Evolutionary conservation across 108 stramenopile species (phyloP).

Genomic region (Discostella stelligeroides): DNA sequence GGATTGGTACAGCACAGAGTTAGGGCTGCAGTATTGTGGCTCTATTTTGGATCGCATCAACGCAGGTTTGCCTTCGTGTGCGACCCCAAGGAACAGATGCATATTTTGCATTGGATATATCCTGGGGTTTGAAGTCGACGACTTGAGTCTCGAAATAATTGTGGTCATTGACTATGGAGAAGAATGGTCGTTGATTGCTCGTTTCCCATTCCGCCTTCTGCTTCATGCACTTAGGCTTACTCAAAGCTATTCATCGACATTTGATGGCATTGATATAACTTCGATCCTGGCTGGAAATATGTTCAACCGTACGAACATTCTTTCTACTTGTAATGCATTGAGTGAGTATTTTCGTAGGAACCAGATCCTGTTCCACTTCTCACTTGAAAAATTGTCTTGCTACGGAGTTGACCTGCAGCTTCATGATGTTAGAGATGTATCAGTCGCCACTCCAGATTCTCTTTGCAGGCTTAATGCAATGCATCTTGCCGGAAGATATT

Average conservation of each 20-base stretch:
- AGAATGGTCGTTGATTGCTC: conserved; percentile 12
- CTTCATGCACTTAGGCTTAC: conserved; percentile 15
- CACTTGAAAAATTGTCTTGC: conserved; percentile 15
- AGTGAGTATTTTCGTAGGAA: conserved; percentile 25
- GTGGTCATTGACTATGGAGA: conserved; percentile 47
- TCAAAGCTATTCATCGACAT: conserved; percentile 2
- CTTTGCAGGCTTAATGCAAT: conserved; percentile 13
- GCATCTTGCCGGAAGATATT: too few relatives aligned
- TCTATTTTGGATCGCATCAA: conserved; percentile 34
- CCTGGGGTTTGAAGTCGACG: conserved; percentile 17
- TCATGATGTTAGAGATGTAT: conserved; percentile 24
- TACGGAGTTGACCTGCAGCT: conserved; percentile 34
- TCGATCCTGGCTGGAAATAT: too few relatives aligned
- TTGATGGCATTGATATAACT: neutral
- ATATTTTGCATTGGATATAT: conserved; percentile 51
- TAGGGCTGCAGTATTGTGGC: conserved; percentile 18
- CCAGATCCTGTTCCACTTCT: conserved; percentile 36
- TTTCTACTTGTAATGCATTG: neutral
- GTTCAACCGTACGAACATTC: neutral
- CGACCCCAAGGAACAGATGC: conserved; percentile 18
- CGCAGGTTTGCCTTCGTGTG: conserved; percentile 38
- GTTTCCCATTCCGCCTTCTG: conserved; percentile 24
- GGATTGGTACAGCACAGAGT: conserved; percentile 38
- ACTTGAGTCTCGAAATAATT: neutral
- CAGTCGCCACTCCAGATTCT: conserved; percentile 25